Evolutionary conservation across 2,329 filamentous ascomycete species (phyloP).

Genomic region (Epichloe festucae): DNA sequence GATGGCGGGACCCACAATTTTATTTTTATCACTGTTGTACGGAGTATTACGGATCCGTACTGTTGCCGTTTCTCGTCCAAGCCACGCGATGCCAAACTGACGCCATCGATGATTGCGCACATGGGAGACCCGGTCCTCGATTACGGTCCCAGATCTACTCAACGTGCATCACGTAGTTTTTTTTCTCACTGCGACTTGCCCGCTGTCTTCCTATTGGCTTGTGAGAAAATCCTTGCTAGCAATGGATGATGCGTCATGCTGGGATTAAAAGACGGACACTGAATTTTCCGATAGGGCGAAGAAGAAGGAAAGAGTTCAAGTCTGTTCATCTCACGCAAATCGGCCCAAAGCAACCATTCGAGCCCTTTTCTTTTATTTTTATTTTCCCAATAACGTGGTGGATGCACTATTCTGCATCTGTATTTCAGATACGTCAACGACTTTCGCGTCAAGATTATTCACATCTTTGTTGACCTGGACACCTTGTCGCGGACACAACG

Average conservation of each 20-base stretch:
- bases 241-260: neutral
- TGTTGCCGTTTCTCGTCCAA: no score
- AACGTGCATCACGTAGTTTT: neutral
- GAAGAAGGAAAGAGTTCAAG: no score
- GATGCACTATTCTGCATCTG: neutral
- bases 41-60: no score
- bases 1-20: neutral
- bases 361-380: neutral
- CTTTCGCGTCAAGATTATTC: neutral
- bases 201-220: neutral
- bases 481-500: neutral
- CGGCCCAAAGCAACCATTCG: neutral
- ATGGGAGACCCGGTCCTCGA: neutral
- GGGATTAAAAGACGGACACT: neutral
- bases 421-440: neutral
- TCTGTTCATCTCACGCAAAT: neutral
- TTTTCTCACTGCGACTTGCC: neutral
- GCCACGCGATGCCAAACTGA: neutral
- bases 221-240: neutral
- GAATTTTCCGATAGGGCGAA: no score
- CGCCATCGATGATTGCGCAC: neutral
- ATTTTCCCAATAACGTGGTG: neutral
- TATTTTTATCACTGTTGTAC: neutral
- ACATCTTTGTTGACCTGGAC: neutral
- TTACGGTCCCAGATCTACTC: slow-evolving; percentile 1